Evolutionary conservation across 768 basidiomycete genomes (phyloP), one percentile per base, ranked within the genome.

Genomic region (Amyloporia xantha): DNA sequence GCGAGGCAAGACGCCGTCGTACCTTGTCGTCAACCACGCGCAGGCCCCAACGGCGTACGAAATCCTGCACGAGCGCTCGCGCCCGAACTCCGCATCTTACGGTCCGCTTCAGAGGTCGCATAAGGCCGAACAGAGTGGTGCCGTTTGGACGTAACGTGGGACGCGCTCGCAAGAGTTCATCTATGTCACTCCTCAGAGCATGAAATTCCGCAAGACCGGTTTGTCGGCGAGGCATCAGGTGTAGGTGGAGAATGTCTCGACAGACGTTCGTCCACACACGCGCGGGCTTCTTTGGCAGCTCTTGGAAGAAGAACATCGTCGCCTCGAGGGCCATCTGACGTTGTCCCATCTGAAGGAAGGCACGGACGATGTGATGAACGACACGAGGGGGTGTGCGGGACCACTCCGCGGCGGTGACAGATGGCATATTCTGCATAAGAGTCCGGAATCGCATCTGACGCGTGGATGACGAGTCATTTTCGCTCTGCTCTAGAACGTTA

Each of bases 21-120:
- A 88, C 84, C 19, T 71, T 67, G 44, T 72, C 68, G 65, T 84
- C 79, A 55, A 76, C 76, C 4, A 83, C 66, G 21, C 61, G 62
- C 17, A 64, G 47, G 2, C 86, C 85, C 81, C 81, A 88, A 54
- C 70, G 68, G 45, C 60, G 59, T 54, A 68, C 68, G 61, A 82
- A 86, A 38, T 61, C 56, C 37, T 55, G 54, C 21, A 80, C 58
- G 25, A 75, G 62, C 28, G 67, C 67, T 55, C 68, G 64, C 12
- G 81, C 84, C 17, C 76, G 62, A 12, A 74, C 76, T 21, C 79
- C 85, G 54, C 81, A 74, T n/a, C 65, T 70, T 49, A 69, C 72
- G 27, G 71, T 73, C 41, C 63, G 57, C 37, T 66, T 66, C 44
- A 90, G 68, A 39, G 76, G 68, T 24, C 72, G 66, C 24, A 90